phyloP scores from a whole-genome alignment of 345 rosid species.

The Eucalyptus sp. region DNA sequence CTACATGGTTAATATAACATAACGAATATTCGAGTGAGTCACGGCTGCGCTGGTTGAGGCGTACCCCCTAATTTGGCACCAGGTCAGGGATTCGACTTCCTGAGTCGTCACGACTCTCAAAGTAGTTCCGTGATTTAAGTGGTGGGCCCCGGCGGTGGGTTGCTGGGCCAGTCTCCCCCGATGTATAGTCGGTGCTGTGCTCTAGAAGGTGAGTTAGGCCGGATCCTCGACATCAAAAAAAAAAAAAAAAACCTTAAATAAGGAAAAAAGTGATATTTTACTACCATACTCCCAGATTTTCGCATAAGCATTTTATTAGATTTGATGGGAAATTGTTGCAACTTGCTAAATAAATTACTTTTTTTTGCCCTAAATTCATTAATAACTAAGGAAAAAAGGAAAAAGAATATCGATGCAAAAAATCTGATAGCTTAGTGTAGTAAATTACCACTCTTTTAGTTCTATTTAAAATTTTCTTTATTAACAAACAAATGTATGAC shows the following conservation, averaged over 20 bases:
- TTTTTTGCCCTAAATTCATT: not conserved
- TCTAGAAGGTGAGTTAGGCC: no score
- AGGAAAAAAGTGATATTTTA: not conserved
- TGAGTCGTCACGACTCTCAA: no score
- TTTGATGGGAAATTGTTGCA: not conserved
- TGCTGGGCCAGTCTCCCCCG: no score
- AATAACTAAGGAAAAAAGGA: not conserved
- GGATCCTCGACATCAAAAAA: no score
- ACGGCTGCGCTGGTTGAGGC: no score
- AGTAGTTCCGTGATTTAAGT: no score
- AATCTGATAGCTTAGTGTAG: not conserved
- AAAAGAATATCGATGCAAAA: not conserved
- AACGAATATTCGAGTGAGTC: not conserved
- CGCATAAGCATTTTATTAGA: not conserved
- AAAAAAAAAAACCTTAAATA: not conserved
- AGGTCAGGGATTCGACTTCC: no score
- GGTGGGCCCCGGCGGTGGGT: no score
- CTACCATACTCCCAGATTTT: not conserved
- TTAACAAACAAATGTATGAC: not conserved
- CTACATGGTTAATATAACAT: not conserved
- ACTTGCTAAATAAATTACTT: not conserved
- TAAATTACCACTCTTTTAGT: not conserved
- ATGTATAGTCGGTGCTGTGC: no score
- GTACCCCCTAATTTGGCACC: no score
- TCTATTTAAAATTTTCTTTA: not conserved